Base-by-base conservation (phyloP, 768 basidiomycete genomes). In the Serendipita indica region DNA sequence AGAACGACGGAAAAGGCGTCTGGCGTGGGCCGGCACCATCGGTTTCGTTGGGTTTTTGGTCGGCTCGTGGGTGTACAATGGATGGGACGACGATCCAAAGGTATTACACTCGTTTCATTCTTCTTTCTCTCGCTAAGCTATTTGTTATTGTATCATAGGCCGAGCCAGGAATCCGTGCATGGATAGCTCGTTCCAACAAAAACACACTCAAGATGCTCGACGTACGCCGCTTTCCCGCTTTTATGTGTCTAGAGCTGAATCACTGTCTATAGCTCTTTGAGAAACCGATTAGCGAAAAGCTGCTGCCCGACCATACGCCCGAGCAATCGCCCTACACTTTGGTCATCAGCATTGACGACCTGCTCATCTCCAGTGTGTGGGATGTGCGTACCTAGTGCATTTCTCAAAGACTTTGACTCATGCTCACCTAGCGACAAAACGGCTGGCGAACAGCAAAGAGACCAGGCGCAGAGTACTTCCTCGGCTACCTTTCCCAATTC, bases 401-500 rank as follows among this genome's bases (percentile, higher is more conserved):
- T n/a, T 33, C 32, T 49, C n/a, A 18, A 14, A 22, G 4, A 27
- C 46, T 45, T 18, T 35, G 10, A 22, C n/a, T 10, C 3, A 35
- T 16, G 33, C 54, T 18, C 27, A 33, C 39, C 33, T 61, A 96
- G 91, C 82, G 93, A 58, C 80, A 89, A 72, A 77, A 89, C 65
- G 96, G 96, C 57, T 99, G 96, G 94, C 77, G 90, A 63, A 97
- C 94, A 2, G 94, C 93, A 3, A 99, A 98, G 72, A 82, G 96
- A 33, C 94, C 96, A 1, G 96, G 96, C 3, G 88, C 92, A 14
- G 96, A 99, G 68, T 98, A 99, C 72, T 99, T 99, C 79, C 76
- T 99, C 33, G 93, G 81, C 27, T 99, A 99, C 69, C 80, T 99
- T 49, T 89, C 91, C 0, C 94, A 97, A 67, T 99, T 98, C 74